These are phyloP conservation scores for Naematelia encephala DNA, from an alignment of 768 basidiomycete genomes.

Conservation along the genomic window DNA sequence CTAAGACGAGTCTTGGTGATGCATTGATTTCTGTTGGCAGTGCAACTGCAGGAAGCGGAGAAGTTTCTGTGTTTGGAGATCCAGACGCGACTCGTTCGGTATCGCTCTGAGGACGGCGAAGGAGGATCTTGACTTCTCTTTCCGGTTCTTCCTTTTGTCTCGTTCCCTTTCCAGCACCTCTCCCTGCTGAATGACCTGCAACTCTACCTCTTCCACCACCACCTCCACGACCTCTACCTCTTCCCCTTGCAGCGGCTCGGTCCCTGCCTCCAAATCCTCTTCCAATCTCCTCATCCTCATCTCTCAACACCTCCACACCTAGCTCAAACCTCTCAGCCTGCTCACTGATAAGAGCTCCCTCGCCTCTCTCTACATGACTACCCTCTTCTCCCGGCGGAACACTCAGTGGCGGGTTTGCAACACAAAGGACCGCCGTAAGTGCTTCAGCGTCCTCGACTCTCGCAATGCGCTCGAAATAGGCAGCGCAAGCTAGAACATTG, in stretches of 20 bases:
- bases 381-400: conserved; percentile 12
- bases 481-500: conserved; percentile 20
- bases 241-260: neutral
- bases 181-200: neutral
- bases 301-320: conserved; percentile 34
- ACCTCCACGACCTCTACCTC: conserved; percentile 12
- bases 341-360: conserved; percentile 34
- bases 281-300: conserved; percentile 35
- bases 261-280: conserved; percentile 8
- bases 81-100: conserved; percentile 1
- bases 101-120: conserved; percentile 23
- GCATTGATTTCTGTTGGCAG: conserved; percentile 6
- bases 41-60: conserved; percentile 10
- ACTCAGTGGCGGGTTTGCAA: conserved; percentile 19
- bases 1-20: neutral
- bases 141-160: conserved; percentile 14
- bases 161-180: conserved; percentile 9
- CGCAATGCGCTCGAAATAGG: conserved; percentile 12
- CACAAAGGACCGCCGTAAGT: conserved; percentile 11
- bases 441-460: conserved; percentile 8
- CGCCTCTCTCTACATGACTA: conserved; percentile 30
- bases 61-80: conserved; percentile 9
- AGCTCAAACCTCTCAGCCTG: conserved; percentile 43
- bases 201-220: conserved; percentile 21
- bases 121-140: conserved; percentile 36